Base-by-base conservation (phyloP, 306 rosid species). In the Clitoria ternatea region DNA sequence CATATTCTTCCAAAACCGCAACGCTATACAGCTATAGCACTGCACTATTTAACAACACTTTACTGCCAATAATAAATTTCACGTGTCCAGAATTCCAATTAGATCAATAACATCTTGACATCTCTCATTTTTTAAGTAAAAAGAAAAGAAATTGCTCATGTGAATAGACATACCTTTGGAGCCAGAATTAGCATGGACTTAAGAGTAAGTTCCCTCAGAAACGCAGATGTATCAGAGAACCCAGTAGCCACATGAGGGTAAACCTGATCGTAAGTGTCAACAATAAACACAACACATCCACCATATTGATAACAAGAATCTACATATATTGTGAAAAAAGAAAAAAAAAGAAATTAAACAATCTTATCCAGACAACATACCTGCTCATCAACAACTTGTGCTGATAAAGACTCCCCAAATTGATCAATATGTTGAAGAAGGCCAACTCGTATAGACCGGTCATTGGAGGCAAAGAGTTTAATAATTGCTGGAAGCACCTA, bases 381-480 rank as follows among this genome's bases (percentile, higher is more conserved):
- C 83, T 86, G 97, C 75, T 95, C 99, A 13, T 95, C 99, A 80
- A 95, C 96, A 69, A 81, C 70, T 81, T 95, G 92, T 29, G 96
- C 83, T 9, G 99, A 86, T 69, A 91, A 87, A 18, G 97, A 83
- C 66, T 91, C 99, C 40, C 99, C 99, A 69, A 18, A 95, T 69
- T 95, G 99, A 80, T 95, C 97, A 71, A 95, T 85, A 86, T 95
- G 96, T 80, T 95, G 99, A 78, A 95, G 86, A 70, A 95, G 99
- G 42, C 88, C 83, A 71, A 89, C 94, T 61, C 96, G 86, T 77
- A 95, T 86, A 72, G 97, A 87, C 82, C 97, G 92, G 69, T 95
- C 99, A 82, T 91, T 95, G 79, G 99, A 95, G 50, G 96, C 86
- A 83, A 89, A 95, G 62, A 95, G 92, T 79, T 95, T 95, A 79